Evolutionary conservation across 139 green algal genomes (phyloP), one percentile per base, ranked within the genome.

Genomic region (Chlamydomonas sphaeroides): DNA sequence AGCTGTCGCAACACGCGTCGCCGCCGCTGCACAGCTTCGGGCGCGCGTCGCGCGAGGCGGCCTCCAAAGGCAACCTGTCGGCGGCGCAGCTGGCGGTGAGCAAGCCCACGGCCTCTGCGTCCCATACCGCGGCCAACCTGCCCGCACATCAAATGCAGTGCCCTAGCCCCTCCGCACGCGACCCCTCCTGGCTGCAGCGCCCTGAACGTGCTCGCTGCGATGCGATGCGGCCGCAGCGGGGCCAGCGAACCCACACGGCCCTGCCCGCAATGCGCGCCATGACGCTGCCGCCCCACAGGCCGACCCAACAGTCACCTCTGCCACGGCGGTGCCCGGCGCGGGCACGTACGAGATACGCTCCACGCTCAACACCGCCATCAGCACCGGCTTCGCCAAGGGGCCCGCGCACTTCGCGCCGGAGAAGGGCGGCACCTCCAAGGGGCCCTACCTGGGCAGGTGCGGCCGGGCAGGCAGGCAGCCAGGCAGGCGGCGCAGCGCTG

Each of bases 341-440:
- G 48, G 59, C 35, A 17, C 53, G 0, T 72, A 82, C 61, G 75
- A 72, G 38, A 28, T 73, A 18, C 41, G 41, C 62, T 59, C 41
- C 61, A 65, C 68, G 75, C 61, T 51, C 25, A 35, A 7, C 5
- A 36, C 41, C 32, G 32, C 32, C 2, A 32, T 49, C 30, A n/a
- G 39, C 20, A 56, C 62, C 3, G 75, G 72, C 36, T 82, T 82
- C n/a, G 17, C 41, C 7, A 49, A 33, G 26, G 75, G 75, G 25
- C 61, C 75, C 30, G 62, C 61, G 41, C 61, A 82, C 75, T 82
- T 59, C 75, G 41, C 33, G 30, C 75, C 75, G 0, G 75, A 82
- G 42, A 48, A 49, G 75, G 75, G 62, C 32, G 75, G 75, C 45
- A 82, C 65, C 45, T 41, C 75, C 2, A 72, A 72, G 42, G 75